Conservation (phyloP, 2,329 filamentous ascomycete species). For the Orbilia oligospora region DNA sequence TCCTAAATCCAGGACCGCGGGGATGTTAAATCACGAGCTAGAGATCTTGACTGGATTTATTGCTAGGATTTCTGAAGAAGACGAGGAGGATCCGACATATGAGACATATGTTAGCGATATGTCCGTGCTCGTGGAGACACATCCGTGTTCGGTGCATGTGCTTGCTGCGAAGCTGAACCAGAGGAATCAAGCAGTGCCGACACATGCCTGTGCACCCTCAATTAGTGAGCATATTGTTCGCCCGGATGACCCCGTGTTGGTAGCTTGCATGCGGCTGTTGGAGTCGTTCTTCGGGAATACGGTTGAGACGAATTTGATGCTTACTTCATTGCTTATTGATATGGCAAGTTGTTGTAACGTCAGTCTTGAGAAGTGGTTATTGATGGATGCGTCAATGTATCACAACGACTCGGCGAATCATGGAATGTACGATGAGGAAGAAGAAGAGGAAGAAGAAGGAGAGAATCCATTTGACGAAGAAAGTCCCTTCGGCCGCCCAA, state of each 20-base stretch:
- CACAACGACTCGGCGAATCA: constrained; percentile 68
- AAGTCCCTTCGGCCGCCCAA: constrained; percentile 37
- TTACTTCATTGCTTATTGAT: constrained; percentile 86
- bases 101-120: constrained; percentile 80
- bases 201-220: constrained; percentile 74
- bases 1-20: constrained; percentile 76
- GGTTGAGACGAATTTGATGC: constrained; percentile 88
- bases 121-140: constrained; percentile 77
- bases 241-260: constrained; percentile 75
- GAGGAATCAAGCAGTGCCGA: constrained; percentile 73
- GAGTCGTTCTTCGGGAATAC: constrained; percentile 89
- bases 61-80: constrained; percentile 77
- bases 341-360: constrained; percentile 88
- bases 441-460: constrained; percentile 62
- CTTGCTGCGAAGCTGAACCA: constrained; percentile 75
- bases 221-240: constrained; percentile 74
- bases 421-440: constrained; percentile 66
- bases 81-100: constrained; percentile 75
- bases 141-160: constrained; percentile 80
- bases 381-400: constrained; percentile 79
- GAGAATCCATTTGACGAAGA: constrained; percentile 62
- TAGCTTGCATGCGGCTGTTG: constrained; percentile 78
- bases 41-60: constrained; percentile 80
- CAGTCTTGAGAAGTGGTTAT: constrained; percentile 89
- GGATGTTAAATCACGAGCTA: constrained; percentile 81